phyloP scores from a whole-genome alignment of 2,329 filamentous ascomycete species.

The Eurotiales sp. region DNA sequence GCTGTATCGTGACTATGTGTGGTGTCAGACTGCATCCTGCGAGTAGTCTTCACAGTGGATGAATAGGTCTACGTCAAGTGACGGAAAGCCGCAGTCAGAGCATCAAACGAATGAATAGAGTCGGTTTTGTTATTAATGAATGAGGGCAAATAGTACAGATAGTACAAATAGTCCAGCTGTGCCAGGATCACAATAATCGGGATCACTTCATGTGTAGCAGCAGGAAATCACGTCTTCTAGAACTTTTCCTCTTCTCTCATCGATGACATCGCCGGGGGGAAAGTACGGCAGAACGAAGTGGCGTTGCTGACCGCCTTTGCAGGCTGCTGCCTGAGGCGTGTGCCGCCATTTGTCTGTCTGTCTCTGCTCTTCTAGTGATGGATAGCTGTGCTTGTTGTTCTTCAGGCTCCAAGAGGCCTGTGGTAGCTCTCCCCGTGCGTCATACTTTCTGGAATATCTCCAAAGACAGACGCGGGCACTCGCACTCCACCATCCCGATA shows the following conservation, averaged over 20 bases:
- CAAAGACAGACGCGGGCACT: no score
- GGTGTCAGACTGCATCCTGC: slow-evolving; percentile 4
- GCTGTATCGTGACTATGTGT: no score
- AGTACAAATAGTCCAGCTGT: neutral
- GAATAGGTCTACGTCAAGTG: neutral
- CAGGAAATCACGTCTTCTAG: no score
- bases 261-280: slow-evolving; percentile 5
- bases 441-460: no score
- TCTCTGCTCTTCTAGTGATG: no score
- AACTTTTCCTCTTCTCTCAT: no score
- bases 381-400: no score
- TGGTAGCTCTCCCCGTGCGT: no score
- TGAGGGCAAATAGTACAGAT: neutral
- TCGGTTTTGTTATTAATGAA: neutral
- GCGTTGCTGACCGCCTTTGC: slow-evolving; percentile 11
- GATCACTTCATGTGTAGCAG: no score
- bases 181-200: neutral
- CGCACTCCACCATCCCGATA: no score
- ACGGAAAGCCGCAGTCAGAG: slow-evolving; percentile 1
- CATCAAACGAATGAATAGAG: neutral
- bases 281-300: slow-evolving; percentile 14
- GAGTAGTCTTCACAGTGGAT: neutral
- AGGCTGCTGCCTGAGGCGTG: slow-evolving; percentile 8
- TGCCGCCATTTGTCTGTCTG: neutral
- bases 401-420: no score